These are phyloP conservation scores for Zygoascus biomembranicola DNA, from an alignment of 805 yeast genomes.

Conservation along the genomic window DNA sequence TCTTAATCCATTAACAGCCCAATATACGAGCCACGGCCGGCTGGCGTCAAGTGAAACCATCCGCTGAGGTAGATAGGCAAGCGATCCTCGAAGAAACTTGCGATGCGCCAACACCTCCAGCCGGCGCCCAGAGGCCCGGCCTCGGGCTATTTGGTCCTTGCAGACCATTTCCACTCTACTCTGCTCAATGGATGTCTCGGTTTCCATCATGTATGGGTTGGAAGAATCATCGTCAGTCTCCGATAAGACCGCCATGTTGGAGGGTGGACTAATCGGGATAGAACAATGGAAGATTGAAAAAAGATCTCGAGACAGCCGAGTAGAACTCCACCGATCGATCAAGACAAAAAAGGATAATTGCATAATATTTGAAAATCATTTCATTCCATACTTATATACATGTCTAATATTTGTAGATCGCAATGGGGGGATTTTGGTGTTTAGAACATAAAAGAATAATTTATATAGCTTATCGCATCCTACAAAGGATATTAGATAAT, in stretches of 20 bases:
- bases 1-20: slow-evolving; percentile 57
- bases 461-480: too few relatives aligned
- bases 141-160: not conserved
- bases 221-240: not conserved
- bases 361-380: too few relatives aligned
- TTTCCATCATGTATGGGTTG: not conserved
- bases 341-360: too few relatives aligned
- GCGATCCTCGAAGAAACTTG: slow-evolving; percentile 35
- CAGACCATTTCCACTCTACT: not conserved
- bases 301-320: not conserved
- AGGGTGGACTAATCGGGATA: not conserved
- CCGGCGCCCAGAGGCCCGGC: not conserved
- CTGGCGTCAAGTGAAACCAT: slow-evolving; percentile 69
- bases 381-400: too few relatives aligned
- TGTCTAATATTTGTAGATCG: too few relatives aligned
- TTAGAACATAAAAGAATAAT: too few relatives aligned
- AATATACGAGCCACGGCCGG: slow-evolving; percentile 85
- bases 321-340: too few relatives aligned
- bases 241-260: not conserved
- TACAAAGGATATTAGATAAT: too few relatives aligned
- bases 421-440: too few relatives aligned
- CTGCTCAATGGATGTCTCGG: not conserved
- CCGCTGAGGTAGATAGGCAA: slow-evolving; percentile 39
- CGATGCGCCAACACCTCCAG: slow-evolving; percentile 30
- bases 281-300: not conserved